phyloP scores from a whole-genome alignment of 495 filamentous ascomycete genomes.

The Hypoxylon crocopeplum region DNA sequence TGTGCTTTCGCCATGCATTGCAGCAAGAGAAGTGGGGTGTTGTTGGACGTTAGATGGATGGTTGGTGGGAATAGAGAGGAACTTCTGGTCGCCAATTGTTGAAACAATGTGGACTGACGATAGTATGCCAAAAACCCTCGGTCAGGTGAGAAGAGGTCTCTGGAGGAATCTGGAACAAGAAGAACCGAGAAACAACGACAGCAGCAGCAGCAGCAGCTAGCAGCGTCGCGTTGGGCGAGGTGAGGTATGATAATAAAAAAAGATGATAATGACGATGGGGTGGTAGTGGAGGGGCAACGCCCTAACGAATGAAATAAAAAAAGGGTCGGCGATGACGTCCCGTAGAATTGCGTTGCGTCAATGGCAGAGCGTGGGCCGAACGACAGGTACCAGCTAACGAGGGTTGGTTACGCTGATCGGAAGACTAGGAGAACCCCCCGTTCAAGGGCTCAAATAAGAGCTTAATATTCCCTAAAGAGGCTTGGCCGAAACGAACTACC shows the following conservation, averaged over 20 bases:
- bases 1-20: conserved; percentile 34
- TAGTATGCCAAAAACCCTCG: conserved; percentile 6
- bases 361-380: conserved; percentile 19
- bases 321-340: conserved; percentile 32
- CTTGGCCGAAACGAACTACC: conserved; percentile 2
- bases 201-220: conserved; percentile 4
- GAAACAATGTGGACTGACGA: conserved; percentile 19
- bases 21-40: conserved; percentile 24
- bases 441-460: conserved; percentile 4
- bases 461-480: conserved; percentile 9
- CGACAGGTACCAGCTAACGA: conserved; percentile 22
- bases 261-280: conserved; percentile 29
- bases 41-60: conserved; percentile 12
- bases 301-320: conserved; percentile 25
- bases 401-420: conserved; percentile 30
- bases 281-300: conserved; percentile 24
- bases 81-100: conserved; percentile 2
- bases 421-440: conserved; percentile 19
- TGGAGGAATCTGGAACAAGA: neutral
- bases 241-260: conserved; percentile 22
- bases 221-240: conserved; percentile 4
- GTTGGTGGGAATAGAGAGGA: conserved; percentile 1
- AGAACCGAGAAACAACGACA: neutral
- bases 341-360: conserved; percentile 37
- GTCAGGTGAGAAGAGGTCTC: neutral